Evolutionary conservation across 805 yeast species (phyloP).

Genomic region (Metschnikowia colocasiae): DNA sequence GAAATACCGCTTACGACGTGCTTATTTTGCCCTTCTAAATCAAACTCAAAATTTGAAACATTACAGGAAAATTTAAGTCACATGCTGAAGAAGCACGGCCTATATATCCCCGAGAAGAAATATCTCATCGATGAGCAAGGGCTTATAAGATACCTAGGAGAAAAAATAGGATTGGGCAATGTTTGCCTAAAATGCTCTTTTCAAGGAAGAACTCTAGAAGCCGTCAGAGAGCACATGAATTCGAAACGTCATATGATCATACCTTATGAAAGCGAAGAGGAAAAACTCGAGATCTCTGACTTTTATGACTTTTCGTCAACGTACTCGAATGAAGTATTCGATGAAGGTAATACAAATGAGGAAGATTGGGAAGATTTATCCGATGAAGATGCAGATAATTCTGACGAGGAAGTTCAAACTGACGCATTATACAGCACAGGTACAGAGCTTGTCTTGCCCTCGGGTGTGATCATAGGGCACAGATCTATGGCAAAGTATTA

Average conservation of each 20-base stretch:
- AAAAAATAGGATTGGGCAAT: slow-evolving; percentile 77
- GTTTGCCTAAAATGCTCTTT: slow-evolving; percentile 79
- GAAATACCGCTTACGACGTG: slow-evolving; percentile 50
- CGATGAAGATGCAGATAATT: slow-evolving; percentile 25
- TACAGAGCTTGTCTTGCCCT: slow-evolving; percentile 37
- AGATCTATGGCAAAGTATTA: slow-evolving; percentile 41
- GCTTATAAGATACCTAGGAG: slow-evolving; percentile 68
- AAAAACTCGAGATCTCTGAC: slow-evolving; percentile 68
- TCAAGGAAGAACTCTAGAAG: slow-evolving; percentile 79
- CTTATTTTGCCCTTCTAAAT: slow-evolving; percentile 45
- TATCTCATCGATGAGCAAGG: slow-evolving; percentile 70
- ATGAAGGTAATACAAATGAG: slow-evolving; percentile 13
- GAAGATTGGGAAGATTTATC: slow-evolving; percentile 42
- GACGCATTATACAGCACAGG: slow-evolving; percentile 35
- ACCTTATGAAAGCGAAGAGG: slow-evolving; percentile 82
- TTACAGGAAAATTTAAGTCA: slow-evolving; percentile 54
- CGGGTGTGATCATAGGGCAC: slow-evolving; percentile 43
- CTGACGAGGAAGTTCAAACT: slow-evolving; percentile 26
- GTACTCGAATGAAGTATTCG: slow-evolving; percentile 32
- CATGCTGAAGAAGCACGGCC: slow-evolving; percentile 77
- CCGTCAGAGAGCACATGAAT: slow-evolving; percentile 84
- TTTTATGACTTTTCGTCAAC: slow-evolving; percentile 82
- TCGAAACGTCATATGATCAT: slow-evolving; percentile 83
- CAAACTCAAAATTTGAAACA: slow-evolving; percentile 29
- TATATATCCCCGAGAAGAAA: slow-evolving; percentile 79